phyloP scores from a whole-genome alignment of 2,329 filamentous ascomycete species.

The Tolypocladium pustulatum region DNA sequence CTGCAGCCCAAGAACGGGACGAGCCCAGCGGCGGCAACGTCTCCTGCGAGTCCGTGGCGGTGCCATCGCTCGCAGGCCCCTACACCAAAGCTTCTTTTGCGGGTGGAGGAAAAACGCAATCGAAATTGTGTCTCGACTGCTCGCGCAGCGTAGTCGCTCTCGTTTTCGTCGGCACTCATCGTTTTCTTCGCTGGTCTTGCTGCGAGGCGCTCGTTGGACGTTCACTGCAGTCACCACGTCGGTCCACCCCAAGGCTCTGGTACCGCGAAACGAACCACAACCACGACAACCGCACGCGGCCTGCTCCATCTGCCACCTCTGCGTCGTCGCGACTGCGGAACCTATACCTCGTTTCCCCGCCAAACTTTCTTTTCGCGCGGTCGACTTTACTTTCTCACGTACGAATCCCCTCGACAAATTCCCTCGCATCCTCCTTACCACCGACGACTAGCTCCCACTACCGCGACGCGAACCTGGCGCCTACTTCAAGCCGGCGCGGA shows the following conservation, averaged over 20 bases:
- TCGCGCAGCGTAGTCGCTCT: conserved; percentile 3
- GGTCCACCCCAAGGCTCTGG: conserved; percentile 4
- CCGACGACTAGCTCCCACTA: conserved; percentile 1
- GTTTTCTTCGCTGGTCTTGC: background rate
- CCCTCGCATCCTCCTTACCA: conserved; percentile 10
- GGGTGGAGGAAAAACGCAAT: conserved; percentile 3
- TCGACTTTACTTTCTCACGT: background rate
- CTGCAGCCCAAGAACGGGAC: background rate
- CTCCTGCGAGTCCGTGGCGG: background rate
- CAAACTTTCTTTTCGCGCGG: background rate
- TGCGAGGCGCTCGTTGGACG: background rate
- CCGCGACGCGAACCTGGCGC: conserved; percentile 3
- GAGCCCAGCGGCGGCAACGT: background rate
- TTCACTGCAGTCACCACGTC: background rate
- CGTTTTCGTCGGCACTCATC: background rate
- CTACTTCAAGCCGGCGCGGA: background rate
- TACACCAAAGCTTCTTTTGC: background rate
- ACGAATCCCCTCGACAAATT: background rate
- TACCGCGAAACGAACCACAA: conserved; percentile 6
- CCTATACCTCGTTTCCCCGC: background rate
- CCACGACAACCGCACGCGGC: background rate
- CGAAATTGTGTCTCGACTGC: conserved; percentile 11
- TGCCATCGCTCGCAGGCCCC: background rate
- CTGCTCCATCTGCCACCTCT: background rate
- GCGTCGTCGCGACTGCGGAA: background rate